Evolutionary conservation across 352 stramenopile genomes (phyloP).

Genomic region (Pythium dissimile): DNA sequence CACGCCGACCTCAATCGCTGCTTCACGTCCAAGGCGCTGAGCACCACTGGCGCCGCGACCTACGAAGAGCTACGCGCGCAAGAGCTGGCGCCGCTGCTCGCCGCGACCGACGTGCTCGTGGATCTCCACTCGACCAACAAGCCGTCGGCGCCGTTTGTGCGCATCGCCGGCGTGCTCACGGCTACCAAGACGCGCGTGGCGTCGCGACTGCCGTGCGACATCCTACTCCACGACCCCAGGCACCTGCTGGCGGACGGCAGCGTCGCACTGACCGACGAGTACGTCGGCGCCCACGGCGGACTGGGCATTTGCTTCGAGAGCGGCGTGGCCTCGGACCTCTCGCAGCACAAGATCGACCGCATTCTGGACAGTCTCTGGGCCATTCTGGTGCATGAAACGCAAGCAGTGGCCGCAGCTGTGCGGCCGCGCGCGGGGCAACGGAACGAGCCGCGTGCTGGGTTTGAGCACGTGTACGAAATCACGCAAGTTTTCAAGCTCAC

Average conservation of each 20-base stretch:
- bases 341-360: slow-evolving; percentile 35
- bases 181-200: slow-evolving; percentile 27
- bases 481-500: slow-evolving; percentile 66
- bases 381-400: slow-evolving; percentile 47
- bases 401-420: too few species aligned
- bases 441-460: neutral
- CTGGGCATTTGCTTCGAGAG: slow-evolving; percentile 70
- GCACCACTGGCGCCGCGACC: neutral
- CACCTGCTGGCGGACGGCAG: slow-evolving; percentile 51
- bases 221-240: slow-evolving; percentile 61
- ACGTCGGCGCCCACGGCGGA: slow-evolving; percentile 52
- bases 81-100: slow-evolving; percentile 53
- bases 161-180: slow-evolving; percentile 43
- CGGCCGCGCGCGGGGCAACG: too few species aligned
- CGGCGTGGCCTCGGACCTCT: slow-evolving; percentile 54
- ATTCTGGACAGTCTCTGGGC: slow-evolving; percentile 39
- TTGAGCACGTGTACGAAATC: slow-evolving; percentile 42
- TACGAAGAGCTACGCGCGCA: slow-evolving; percentile 59
- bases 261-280: slow-evolving; percentile 72
- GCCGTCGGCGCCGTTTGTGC: slow-evolving; percentile 60
- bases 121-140: slow-evolving; percentile 83
- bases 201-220: slow-evolving; percentile 40
- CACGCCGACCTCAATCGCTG: slow-evolving; percentile 71
- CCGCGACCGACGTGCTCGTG: slow-evolving; percentile 51
- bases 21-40: slow-evolving; percentile 41